Percentiles rank a stretch among this genome's conserved stretches.
Evolutionary conservation across 2,329 filamentous ascomycete species (phyloP).

Genomic region (Alternaria atra): DNA sequence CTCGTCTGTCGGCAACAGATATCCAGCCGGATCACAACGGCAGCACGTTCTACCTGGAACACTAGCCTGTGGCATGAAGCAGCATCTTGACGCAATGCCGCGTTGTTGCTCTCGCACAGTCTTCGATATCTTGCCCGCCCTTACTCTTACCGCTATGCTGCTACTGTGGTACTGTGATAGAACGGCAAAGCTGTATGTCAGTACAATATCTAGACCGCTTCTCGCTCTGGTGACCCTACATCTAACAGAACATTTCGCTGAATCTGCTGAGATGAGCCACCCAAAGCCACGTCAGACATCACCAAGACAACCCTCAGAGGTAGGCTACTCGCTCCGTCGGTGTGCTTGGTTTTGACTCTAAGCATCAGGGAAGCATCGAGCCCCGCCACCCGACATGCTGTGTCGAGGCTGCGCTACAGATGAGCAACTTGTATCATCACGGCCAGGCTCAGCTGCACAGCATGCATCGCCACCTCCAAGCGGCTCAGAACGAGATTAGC

Average conservation of each 20-base stretch:
- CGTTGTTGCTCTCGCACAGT: background rate
- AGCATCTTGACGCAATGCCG: background rate
- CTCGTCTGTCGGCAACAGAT: too few relatives aligned
- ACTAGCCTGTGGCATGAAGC: slow-evolving; percentile 2
- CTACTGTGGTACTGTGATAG: background rate
- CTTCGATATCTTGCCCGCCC: too few relatives aligned
- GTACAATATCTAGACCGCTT: slow-evolving; percentile 7
- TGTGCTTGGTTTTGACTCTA: slow-evolving; percentile 2
- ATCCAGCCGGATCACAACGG: too few relatives aligned
- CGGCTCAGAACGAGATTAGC: background rate
- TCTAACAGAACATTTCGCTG: too few relatives aligned
- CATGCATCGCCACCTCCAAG: slow-evolving; percentile 1
- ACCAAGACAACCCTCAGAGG: background rate
- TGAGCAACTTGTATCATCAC: slow-evolving; percentile 7
- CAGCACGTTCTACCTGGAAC: background rate
- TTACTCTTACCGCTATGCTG: background rate
- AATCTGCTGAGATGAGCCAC: too few relatives aligned
- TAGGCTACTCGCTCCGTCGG: background rate
- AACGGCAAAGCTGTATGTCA: background rate
- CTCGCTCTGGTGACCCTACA: too few relatives aligned
- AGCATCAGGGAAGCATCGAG: background rate
- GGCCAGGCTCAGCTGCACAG: slow-evolving; percentile 5
- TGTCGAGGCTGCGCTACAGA: slow-evolving; percentile 7
- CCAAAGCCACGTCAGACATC: background rate
- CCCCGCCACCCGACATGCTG: slow-evolving; percentile 6